These are phyloP conservation scores for Nicotiana undulata DNA, from an alignment of 257 asterid genomes.

Conservation along the genomic window DNA sequence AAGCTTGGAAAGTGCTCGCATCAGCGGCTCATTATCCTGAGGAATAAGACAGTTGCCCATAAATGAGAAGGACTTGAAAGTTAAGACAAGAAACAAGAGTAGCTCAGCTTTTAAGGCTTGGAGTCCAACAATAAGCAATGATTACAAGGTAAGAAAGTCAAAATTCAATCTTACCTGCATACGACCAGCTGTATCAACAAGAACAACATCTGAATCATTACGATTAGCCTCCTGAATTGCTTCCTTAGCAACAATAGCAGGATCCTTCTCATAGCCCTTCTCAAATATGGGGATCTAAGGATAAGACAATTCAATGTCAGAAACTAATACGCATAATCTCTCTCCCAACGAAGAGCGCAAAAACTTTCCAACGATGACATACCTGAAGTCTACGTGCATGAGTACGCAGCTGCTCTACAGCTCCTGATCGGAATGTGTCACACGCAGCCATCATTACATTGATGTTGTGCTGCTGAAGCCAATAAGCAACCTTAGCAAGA, in stretches of 20 bases:
- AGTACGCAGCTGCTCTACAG: slow-evolving; percentile 98
- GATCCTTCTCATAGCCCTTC: slow-evolving; percentile 98
- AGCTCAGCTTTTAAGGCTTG: background rate
- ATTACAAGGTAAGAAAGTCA: background rate
- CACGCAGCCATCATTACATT: slow-evolving; percentile 99
- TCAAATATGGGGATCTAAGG: slow-evolving; percentile 83
- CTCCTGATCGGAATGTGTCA: slow-evolving; percentile 98
- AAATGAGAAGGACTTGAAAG: background rate
- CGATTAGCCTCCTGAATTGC: slow-evolving; percentile 90
- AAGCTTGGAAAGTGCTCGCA: slow-evolving; percentile 97
- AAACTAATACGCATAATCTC: background rate
- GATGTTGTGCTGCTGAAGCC: slow-evolving; percentile 85
- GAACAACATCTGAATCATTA: slow-evolving; percentile 91
- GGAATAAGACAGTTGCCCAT: background rate
- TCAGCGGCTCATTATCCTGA: slow-evolving; percentile 94
- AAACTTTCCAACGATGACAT: slow-evolving; percentile 4
- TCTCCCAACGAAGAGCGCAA: background rate
- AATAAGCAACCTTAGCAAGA: slow-evolving; percentile 98
- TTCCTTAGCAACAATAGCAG: slow-evolving; percentile 94
- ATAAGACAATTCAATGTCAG: background rate
- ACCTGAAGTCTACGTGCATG: slow-evolving; percentile 98
- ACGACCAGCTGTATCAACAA: slow-evolving; percentile 97
- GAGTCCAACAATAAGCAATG: too few relatives aligned
- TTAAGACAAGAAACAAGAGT: background rate
- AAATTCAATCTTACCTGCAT: slow-evolving; percentile 63